Evolutionary conservation across 805 yeast species (phyloP).

Genomic region (Yarrowia sp.): DNA sequence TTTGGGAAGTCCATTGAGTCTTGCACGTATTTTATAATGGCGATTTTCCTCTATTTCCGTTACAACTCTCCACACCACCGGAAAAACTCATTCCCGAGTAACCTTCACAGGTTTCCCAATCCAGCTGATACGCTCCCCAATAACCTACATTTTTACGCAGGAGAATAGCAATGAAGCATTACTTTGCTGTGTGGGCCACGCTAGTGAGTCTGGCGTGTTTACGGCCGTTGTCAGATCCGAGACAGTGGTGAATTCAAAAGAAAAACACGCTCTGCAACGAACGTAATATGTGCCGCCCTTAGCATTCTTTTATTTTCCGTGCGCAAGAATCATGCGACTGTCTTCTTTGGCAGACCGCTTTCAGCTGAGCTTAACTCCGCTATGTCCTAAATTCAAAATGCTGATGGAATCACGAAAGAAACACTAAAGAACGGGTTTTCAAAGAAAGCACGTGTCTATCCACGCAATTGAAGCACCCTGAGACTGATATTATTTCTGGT

Average conservation of each 20-base stretch:
- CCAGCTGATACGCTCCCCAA: neutral
- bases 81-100: conserved; percentile 18
- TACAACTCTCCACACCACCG: neutral
- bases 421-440: too few relatives aligned
- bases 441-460: too few relatives aligned
- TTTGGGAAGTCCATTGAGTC: too few relatives aligned
- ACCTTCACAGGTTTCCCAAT: neutral
- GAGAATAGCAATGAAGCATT: conserved; percentile 1
- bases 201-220: neutral
- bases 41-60: neutral
- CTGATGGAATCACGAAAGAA: neutral
- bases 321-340: neutral
- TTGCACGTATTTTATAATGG: too few relatives aligned
- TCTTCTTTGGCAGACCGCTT: neutral
- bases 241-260: too few relatives aligned
- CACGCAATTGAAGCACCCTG: too few relatives aligned
- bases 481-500: too few relatives aligned
- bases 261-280: neutral
- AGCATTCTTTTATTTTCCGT: neutral
- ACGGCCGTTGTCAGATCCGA: too few relatives aligned
- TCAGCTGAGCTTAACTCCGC: neutral
- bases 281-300: neutral
- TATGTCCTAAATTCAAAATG: neutral
- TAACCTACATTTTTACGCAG: neutral
- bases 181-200: neutral